These are phyloP conservation scores for Cryptococcus sp. DNA, from an alignment of 1,284 basidiomycete species.

Conservation along the genomic window DNA sequence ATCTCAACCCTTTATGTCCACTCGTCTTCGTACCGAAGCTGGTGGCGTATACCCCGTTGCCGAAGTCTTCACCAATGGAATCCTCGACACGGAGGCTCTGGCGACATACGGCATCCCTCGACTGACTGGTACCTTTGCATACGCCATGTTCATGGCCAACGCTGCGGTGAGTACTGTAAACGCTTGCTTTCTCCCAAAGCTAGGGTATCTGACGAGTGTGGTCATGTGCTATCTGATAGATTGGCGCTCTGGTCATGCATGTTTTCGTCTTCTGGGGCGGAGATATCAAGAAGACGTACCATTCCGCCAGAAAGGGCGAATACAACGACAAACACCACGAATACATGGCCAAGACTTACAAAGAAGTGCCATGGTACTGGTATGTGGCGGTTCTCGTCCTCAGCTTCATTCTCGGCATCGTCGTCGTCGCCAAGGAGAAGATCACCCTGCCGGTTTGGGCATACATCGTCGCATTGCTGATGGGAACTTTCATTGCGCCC, in stretches of 20 bases:
- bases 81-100: slow-evolving; percentile 30
- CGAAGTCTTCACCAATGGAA: slow-evolving; percentile 29
- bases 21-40: slow-evolving; percentile 16
- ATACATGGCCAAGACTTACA: slow-evolving; percentile 38
- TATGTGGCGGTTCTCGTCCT: slow-evolving; percentile 25
- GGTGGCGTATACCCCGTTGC: slow-evolving; percentile 54
- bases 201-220: slow-evolving; percentile 3
- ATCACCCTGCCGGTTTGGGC: slow-evolving; percentile 26
- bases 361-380: slow-evolving; percentile 41
- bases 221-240: slow-evolving; percentile 46
- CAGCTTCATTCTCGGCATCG: slow-evolving; percentile 25
- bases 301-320: slow-evolving; percentile 55
- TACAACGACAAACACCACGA: slow-evolving; percentile 62
- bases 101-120: slow-evolving; percentile 33
- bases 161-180: slow-evolving; percentile 11
- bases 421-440: slow-evolving; percentile 26
- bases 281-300: slow-evolving; percentile 56
- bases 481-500: slow-evolving; percentile 27
- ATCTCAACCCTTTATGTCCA: slow-evolving; percentile 20
- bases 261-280: slow-evolving; percentile 44
- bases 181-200: no score
- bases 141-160: slow-evolving; percentile 55
- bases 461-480: slow-evolving; percentile 24
- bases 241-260: slow-evolving; percentile 66
- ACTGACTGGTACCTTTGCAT: slow-evolving; percentile 58